phyloP scores from a whole-genome alignment of 2,329 filamentous ascomycete species.

The Bipolaris zeicola region DNA sequence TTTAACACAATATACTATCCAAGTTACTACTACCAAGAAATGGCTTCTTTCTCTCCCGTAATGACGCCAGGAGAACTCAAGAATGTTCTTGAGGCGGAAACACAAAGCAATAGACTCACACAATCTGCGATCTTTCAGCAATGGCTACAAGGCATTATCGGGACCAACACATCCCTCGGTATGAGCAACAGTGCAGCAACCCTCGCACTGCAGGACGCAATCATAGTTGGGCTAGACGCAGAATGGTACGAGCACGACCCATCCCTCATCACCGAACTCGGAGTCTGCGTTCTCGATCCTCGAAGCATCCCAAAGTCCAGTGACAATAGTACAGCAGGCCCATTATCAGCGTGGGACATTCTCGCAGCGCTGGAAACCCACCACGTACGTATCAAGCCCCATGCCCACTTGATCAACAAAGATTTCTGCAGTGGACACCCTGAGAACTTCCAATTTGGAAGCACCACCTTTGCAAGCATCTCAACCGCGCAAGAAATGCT shows the following conservation, averaged over 20 bases:
- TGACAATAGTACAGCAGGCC: not conserved
- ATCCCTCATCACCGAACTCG: conserved; percentile 22
- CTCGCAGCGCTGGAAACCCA: conserved; percentile 6
- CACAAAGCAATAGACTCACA: not conserved
- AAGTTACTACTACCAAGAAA: not conserved
- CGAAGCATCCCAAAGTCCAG: not conserved
- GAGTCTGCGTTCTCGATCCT: conserved; percentile 17
- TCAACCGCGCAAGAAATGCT: conserved; percentile 14
- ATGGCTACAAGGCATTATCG: not conserved
- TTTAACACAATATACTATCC: not conserved
- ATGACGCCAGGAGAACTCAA: not conserved
- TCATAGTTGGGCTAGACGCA: conserved; percentile 21
- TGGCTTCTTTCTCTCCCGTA: not conserved
- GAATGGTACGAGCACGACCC: conserved; percentile 27
- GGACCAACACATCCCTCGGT: not conserved
- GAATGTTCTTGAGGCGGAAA: not conserved
- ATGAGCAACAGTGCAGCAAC: not conserved
- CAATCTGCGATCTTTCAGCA: conserved; percentile 7
- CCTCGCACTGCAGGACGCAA: conserved; percentile 7
- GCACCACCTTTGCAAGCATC: conserved; percentile 17
- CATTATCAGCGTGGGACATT: not conserved
- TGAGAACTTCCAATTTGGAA: conserved; percentile 24
- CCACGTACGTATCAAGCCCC: conserved; percentile 22
- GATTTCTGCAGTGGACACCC: conserved; percentile 15
- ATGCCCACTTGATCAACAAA: conserved; percentile 24